Conservation (phyloP, 805 yeast species). For the Candida chilensis region DNA sequence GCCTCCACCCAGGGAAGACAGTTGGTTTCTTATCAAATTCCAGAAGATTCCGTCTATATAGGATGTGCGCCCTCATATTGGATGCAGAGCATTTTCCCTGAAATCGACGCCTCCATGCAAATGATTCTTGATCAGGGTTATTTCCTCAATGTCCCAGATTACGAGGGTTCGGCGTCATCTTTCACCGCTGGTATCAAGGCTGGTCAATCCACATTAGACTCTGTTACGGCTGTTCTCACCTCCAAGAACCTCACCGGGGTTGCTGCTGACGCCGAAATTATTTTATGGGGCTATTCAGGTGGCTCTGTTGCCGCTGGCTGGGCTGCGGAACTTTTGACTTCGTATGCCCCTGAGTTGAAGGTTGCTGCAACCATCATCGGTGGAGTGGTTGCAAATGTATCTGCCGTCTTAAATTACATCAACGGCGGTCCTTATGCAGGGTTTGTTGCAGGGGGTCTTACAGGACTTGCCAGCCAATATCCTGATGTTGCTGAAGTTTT, state of each 20-base stretch:
- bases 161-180: constrained; percentile 11
- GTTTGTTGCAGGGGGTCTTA: no score
- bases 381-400: constrained; percentile 23
- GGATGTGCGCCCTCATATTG: constrained; percentile 13
- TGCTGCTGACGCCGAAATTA: constrained; percentile 6
- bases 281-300: constrained; percentile 27
- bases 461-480: no score
- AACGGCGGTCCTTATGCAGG: constrained; percentile 19
- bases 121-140: constrained; percentile 6
- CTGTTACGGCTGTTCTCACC: constrained; percentile 8
- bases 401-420: constrained; percentile 13
- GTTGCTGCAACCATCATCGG: constrained; percentile 28
- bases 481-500: no score
- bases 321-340: constrained; percentile 25
- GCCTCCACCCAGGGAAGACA: constrained; percentile 13
- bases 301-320: constrained; percentile 26
- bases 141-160: constrained; percentile 10
- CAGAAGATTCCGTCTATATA: constrained; percentile 11
- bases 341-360: constrained; percentile 26
- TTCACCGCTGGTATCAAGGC: constrained; percentile 11
- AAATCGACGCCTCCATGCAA: constrained; percentile 1
- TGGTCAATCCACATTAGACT: constrained; percentile 10
- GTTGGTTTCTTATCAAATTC: constrained; percentile 10
- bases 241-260: constrained; percentile 8
- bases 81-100: not conserved